Evolutionary conservation across 345 rosid species (phyloP).

Genomic region (Ceriops decandra): DNA sequence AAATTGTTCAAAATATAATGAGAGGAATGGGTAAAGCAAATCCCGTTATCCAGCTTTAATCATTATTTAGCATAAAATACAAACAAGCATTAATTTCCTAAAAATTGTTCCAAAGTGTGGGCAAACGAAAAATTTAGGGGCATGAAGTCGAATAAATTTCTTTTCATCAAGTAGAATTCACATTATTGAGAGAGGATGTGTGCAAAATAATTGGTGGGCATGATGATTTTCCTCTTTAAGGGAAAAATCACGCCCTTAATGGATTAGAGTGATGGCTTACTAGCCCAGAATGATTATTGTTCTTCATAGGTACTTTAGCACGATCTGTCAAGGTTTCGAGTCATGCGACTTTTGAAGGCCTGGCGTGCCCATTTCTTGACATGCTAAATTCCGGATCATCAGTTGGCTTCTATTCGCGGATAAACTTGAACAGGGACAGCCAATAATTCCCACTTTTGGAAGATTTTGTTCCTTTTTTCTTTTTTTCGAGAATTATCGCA

Average conservation of each 20-base stretch:
- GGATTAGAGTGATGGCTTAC: neutral
- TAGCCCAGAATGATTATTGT: slow-evolving; percentile 20
- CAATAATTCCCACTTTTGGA: slow-evolving; percentile 1
- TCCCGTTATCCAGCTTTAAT: slow-evolving; percentile 3
- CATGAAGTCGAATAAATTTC: neutral
- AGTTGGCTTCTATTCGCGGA: slow-evolving; percentile 13
- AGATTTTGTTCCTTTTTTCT: neutral
- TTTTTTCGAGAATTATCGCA: slow-evolving; percentile 9
- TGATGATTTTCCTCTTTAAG: slow-evolving; percentile 15
- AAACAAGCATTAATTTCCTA: neutral
- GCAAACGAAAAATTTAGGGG: no score
- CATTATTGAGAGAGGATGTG: slow-evolving; percentile 11
- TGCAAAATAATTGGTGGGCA: slow-evolving; percentile 4
- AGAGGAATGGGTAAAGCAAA: neutral
- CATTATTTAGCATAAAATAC: slow-evolving; percentile 1
- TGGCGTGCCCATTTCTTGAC: slow-evolving; percentile 23
- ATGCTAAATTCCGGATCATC: neutral
- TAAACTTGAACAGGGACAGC: neutral
- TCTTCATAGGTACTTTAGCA: slow-evolving; percentile 6
- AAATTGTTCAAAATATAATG: neutral
- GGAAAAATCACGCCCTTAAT: slow-evolving; percentile 3
- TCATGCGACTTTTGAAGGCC: slow-evolving; percentile 8
- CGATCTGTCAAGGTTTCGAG: no score
- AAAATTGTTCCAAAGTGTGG: no score
- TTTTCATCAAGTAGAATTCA: neutral